Base-by-base conservation (phyloP, 805 yeast species). In the Ogataea siamensis region DNA sequence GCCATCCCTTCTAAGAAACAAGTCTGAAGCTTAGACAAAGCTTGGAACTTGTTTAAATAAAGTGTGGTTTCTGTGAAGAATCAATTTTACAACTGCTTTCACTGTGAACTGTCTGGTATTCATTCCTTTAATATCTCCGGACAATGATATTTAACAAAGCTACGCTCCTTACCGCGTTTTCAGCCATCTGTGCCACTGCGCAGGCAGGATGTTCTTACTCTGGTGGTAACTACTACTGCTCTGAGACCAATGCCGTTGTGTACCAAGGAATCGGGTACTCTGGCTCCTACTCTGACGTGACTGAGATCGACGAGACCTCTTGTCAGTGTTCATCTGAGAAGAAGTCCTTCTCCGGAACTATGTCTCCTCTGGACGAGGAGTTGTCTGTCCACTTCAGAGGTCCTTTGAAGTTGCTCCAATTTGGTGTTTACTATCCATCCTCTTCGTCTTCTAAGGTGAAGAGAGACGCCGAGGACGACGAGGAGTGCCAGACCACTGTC, bases 331-430 rank as follows among this genome's bases (percentile, higher is more conserved):
- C 83, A n/a, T 80, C 78, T 47, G 53, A 67, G 34, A 40, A 78
- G 15, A 49, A 54, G 26, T 56, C 80, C 7, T 83, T 87, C 71
- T 70, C 80, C 11, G 96, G 96, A 39, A 54, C 76, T 42, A 64
- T 86, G 62, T 65, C 89, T 39, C 96, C 96, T 26, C 70, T 87
- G 46, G 83, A 86, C 63, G 93, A 87, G 70, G 95, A 87, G 64
- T 67, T 87, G 45, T 80, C 94, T 23, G 80, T 87, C 43, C 95
- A 87, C 64, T 83, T 87, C 72, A 82, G 96, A 71, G 96, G 96
- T 54, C 96, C 96, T 24, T 57, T 87, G 52, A 73, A 76, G 59
- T 76, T 87, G 59, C 67, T 71, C 57, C 87, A 87, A 67, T 87
- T 93, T 58, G 97, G 89, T 63, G 96, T 87, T 39, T 93, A 89